Evolutionary conservation across 352 stramenopile genomes (phyloP).

Genomic region (Saprolegnia parasitica): DNA sequence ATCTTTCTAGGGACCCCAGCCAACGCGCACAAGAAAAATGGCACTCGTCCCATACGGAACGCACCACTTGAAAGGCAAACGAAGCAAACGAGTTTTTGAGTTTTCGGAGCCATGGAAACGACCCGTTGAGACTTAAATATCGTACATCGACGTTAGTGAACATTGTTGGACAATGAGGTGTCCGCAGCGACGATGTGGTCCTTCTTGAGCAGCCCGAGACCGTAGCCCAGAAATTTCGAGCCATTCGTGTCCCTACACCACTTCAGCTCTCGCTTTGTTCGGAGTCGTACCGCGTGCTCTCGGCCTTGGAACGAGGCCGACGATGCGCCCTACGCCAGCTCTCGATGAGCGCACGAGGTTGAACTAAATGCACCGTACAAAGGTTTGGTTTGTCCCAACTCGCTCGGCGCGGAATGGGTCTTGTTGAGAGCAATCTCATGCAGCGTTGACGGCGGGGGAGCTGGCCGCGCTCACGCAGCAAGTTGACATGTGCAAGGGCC

Average conservation of each 20-base stretch:
- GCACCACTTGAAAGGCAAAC: too few species aligned
- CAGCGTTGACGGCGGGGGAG: not conserved
- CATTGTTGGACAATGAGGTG: too few species aligned
- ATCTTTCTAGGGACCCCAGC: too few species aligned
- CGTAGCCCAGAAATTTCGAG: conserved; percentile 72
- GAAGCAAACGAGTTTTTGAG: too few species aligned
- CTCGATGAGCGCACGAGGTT: not conserved
- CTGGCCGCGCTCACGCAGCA: not conserved
- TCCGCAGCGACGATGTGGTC: conserved; percentile 46
- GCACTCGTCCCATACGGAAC: too few species aligned
- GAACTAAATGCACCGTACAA: conserved; percentile 2
- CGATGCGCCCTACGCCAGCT: not conserved
- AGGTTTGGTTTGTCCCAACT: not conserved
- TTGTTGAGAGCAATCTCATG: not conserved
- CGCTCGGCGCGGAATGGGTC: conserved; percentile 3
- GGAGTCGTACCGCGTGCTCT: not conserved
- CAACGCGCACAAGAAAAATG: too few species aligned
- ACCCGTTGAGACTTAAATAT: too few species aligned
- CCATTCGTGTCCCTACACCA: conserved; percentile 38
- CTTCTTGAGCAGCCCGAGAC: conserved; percentile 71
- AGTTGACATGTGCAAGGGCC: conserved; percentile 8
- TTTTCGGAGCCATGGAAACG: too few species aligned
- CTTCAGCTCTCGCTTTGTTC: not conserved
- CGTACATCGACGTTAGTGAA: too few species aligned
- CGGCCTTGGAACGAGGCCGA: not conserved